Conservation (phyloP, 345 rosid genomes). For the Firmiana major region DNA sequence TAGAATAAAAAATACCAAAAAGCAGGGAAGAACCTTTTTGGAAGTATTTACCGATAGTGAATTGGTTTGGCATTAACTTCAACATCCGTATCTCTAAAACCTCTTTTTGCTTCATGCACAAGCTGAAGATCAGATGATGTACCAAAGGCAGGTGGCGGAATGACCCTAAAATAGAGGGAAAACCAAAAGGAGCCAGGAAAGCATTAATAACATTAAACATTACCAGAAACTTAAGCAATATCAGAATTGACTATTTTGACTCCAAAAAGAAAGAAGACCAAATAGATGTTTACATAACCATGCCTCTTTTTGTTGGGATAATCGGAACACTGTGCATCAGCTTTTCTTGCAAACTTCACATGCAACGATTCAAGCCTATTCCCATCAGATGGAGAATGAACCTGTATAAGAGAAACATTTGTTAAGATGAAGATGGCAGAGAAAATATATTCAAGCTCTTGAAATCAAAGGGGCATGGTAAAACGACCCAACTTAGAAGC, state of each 20-base stretch:
- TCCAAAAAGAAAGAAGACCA: neutral
- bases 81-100: slow-evolving; percentile 23
- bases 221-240: neutral
- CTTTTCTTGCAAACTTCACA: slow-evolving; percentile 26
- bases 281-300: slow-evolving; percentile 17
- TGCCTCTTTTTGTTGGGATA: slow-evolving; percentile 39
- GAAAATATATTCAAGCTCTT: too few species aligned
- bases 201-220: neutral
- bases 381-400: slow-evolving; percentile 29
- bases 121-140: slow-evolving; percentile 33
- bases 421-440: neutral
- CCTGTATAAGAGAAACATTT: slow-evolving; percentile 33
- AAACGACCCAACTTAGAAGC: neutral
- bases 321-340: slow-evolving; percentile 24
- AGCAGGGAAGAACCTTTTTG: neutral
- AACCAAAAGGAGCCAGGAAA: neutral
- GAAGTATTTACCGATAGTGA: slow-evolving; percentile 31
- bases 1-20: slow-evolving; percentile 1
- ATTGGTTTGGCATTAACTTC: slow-evolving; percentile 11
- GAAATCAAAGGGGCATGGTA: neutral
- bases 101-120: slow-evolving; percentile 20
- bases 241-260: neutral
- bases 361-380: slow-evolving; percentile 16
- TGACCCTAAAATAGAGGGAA: slow-evolving; percentile 25
- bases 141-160: slow-evolving; percentile 55